A percentile compares a stretch with the other conserved stretches of the same genome.
phyloP scores from a whole-genome alignment of 2,329 filamentous ascomycete genomes.

The Aureobasidium pullulans region DNA sequence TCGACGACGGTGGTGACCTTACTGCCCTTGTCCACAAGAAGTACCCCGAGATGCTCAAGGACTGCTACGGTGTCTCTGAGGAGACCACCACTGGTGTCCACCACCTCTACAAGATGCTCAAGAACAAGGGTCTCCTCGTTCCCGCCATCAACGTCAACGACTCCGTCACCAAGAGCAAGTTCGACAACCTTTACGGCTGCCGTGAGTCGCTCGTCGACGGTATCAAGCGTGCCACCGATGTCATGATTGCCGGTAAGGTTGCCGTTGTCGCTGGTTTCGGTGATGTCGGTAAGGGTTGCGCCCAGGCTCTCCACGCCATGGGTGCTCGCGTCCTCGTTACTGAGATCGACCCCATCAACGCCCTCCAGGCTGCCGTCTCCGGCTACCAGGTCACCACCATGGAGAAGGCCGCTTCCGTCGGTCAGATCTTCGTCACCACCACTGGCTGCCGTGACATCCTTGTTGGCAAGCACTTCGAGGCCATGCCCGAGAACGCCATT shows the following conservation, averaged over 20 bases:
- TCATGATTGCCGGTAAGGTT: constrained; percentile 99
- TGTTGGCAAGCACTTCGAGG: constrained; percentile 83
- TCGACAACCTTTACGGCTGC: constrained; percentile 99
- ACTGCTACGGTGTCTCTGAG: constrained; percentile 97
- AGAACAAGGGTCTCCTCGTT: constrained; percentile 67
- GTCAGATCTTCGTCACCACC: constrained; percentile 99
- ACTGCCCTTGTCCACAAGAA: constrained; percentile 94
- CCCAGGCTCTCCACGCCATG: constrained; percentile 92
- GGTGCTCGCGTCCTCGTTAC: constrained; percentile 94
- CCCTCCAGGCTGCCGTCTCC: constrained; percentile 95
- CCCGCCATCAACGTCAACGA: constrained; percentile 99
- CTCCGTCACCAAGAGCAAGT: constrained; percentile 99
- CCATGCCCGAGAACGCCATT: constrained; percentile 94
- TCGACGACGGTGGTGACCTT: constrained; percentile 96
- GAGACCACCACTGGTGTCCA: constrained; percentile 99
- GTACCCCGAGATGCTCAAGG: constrained; percentile 97
- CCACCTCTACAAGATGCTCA: constrained; percentile 98
- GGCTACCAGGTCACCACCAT: constrained; percentile 96
- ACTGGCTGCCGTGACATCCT: constrained; percentile 99
- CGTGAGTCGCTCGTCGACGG: constrained; percentile 96
- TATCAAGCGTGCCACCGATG: constrained; percentile 99
- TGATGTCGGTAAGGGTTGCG: constrained; percentile 98
- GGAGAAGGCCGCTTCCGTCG: constrained; percentile 82
- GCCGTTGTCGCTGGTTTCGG: constrained; percentile 96
- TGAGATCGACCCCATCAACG: constrained; percentile 98